These are phyloP conservation scores for Aspergillus quadricinctus DNA, from an alignment of 2,329 filamentous ascomycete species.

Conservation along the genomic window DNA sequence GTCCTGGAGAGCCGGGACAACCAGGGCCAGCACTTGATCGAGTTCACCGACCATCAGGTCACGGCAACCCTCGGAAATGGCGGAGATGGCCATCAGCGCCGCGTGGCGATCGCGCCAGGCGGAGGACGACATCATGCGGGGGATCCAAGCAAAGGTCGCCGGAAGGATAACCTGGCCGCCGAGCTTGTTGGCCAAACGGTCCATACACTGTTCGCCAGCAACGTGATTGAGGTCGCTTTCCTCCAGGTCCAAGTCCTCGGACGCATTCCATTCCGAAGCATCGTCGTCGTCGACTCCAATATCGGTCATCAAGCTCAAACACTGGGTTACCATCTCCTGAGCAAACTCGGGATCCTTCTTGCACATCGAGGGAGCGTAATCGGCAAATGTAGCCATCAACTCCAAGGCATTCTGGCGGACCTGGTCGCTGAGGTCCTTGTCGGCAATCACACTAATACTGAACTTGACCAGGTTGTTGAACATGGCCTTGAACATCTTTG, in stretches of 20 bases:
- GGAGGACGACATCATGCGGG: conserved; percentile 93
- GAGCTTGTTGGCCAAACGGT: conserved; percentile 92
- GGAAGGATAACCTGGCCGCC: conserved; percentile 89
- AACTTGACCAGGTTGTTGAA: conserved; percentile 92
- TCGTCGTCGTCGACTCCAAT: conserved; percentile 92
- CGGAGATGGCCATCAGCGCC: conserved; percentile 96
- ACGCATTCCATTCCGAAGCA: conserved; percentile 85
- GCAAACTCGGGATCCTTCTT: conserved; percentile 90
- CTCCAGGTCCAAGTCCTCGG: conserved; percentile 91
- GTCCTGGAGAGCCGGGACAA: conserved; percentile 87
- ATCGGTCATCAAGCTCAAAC: conserved; percentile 95
- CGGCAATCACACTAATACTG: conserved; percentile 86
- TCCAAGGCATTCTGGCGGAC: conserved; percentile 93
- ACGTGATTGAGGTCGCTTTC: conserved; percentile 98
- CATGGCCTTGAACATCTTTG: conserved; percentile 95
- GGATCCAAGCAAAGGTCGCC: conserved; percentile 94
- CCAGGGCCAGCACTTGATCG: conserved; percentile 87
- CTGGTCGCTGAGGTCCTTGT: conserved; percentile 88
- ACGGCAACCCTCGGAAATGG: conserved; percentile 94
- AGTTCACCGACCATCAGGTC: conserved; percentile 94
- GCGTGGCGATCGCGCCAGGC: conserved; percentile 95
- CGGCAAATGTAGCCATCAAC: conserved; percentile 96
- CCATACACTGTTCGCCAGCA: conserved; percentile 97
- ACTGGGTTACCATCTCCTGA: conserved; percentile 96
- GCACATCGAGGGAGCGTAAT: conserved; percentile 91